These are phyloP conservation scores for Trypethelium eluteriae DNA, from an alignment of 495 filamentous ascomycete genomes.

Conservation along the genomic window DNA sequence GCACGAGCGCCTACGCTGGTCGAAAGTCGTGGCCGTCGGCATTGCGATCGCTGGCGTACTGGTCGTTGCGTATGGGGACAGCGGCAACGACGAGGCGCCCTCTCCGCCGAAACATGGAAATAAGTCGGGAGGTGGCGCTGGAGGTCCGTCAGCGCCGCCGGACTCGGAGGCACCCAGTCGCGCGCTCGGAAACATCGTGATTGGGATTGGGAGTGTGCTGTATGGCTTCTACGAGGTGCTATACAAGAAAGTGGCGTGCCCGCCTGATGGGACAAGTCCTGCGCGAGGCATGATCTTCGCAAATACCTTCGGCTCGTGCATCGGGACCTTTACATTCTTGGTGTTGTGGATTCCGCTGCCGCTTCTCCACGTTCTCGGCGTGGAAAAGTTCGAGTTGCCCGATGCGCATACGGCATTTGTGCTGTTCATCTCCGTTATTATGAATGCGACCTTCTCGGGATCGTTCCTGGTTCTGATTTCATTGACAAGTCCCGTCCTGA, in stretches of 20 bases:
- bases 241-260: slow-evolving; percentile 87
- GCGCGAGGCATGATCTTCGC: slow-evolving; percentile 84
- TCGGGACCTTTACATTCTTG: slow-evolving; percentile 72
- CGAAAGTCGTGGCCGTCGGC: slow-evolving; percentile 74
- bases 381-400: slow-evolving; percentile 77
- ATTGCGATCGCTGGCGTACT: slow-evolving; percentile 85
- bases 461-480: slow-evolving; percentile 87
- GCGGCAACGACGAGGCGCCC: slow-evolving; percentile 13
- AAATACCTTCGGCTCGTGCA: slow-evolving; percentile 78
- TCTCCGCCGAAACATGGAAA: slow-evolving; percentile 42
- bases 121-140: slow-evolving; percentile 44
- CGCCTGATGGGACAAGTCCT: slow-evolving; percentile 76
- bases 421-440: slow-evolving; percentile 67
- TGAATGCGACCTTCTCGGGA: slow-evolving; percentile 89
- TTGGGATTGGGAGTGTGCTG: slow-evolving; percentile 84
- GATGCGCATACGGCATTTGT: slow-evolving; percentile 67
- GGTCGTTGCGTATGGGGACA: slow-evolving; percentile 85
- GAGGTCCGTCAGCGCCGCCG: slow-evolving; percentile 38
- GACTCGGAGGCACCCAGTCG: slow-evolving; percentile 50
- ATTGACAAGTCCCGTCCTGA: slow-evolving; percentile 84
- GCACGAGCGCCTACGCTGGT: slow-evolving; percentile 67
- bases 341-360: slow-evolving; percentile 92
- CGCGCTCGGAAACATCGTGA: slow-evolving; percentile 78
- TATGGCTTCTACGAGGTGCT: slow-evolving; percentile 97
- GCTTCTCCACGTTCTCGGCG: slow-evolving; percentile 65